These are phyloP conservation scores for Cyclotella cryptica DNA, from an alignment of 108 stramenopile genomes.

Conservation along the genomic window DNA sequence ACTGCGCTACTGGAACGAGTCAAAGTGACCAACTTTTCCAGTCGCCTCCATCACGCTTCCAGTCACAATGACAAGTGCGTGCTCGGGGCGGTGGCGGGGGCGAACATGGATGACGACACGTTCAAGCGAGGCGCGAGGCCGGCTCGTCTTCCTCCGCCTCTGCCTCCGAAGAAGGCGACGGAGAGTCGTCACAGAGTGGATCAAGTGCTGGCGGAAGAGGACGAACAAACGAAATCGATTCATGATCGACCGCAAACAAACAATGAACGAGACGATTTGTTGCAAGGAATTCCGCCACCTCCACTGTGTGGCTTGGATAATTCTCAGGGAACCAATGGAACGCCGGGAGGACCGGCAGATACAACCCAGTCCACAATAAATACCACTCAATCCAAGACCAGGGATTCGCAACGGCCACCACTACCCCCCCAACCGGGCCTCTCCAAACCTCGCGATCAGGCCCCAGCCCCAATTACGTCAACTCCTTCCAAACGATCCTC, in stretches of 20 bases:
- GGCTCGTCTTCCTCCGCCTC: conserved; percentile 48
- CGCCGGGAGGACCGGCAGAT: too few species aligned
- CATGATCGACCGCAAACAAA: neutral
- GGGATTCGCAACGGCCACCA: neutral
- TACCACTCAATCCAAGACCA: neutral
- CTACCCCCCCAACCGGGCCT: neutral
- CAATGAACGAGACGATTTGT: neutral
- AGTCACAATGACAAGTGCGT: neutral
- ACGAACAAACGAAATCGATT: neutral
- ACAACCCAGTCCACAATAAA: neutral
- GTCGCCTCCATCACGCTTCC: neutral
- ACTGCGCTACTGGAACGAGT: conserved; percentile 80
- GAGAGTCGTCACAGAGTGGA: conserved; percentile 27
- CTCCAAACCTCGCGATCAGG: neutral
- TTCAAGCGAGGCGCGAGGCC: conserved; percentile 13
- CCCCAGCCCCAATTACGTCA: neutral
- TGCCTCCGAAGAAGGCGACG: conserved; percentile 27
- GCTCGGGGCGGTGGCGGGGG: conserved; percentile 8
- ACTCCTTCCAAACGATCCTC: conserved; percentile 1
- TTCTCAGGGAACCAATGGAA: neutral
- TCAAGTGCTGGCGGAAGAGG: conserved; percentile 1
- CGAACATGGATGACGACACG: neutral
- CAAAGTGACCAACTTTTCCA: conserved; percentile 69
- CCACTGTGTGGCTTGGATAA: conserved; percentile 16
- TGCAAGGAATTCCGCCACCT: conserved; percentile 13